phyloP scores from a whole-genome alignment of 2,329 filamentous ascomycete genomes.

The Verticillium dahliae region DNA sequence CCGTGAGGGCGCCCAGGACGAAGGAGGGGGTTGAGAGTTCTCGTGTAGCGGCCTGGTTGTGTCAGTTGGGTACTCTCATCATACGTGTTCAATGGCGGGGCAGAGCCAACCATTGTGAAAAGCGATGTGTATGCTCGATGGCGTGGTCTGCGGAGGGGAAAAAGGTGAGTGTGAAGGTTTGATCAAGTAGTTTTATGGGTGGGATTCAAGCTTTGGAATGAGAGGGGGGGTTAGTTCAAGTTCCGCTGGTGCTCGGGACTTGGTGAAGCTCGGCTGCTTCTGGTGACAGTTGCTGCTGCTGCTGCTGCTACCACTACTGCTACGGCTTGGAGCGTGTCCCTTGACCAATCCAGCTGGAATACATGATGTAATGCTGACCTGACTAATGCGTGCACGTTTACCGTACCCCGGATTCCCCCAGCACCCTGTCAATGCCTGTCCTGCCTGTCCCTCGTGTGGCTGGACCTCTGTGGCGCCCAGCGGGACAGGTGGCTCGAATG shows the following conservation, averaged over 20 bases:
- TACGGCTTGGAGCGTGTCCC: conserved; percentile 1
- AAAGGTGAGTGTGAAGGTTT: not conserved
- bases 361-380: conserved; percentile 9
- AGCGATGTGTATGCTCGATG: not conserved
- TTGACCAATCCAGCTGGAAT: not conserved
- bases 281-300: too few relatives aligned
- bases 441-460: not conserved
- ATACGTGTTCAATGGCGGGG: not conserved
- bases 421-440: not conserved
- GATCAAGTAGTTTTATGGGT: not conserved
- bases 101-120: conserved; percentile 5
- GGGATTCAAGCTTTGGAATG: not conserved
- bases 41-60: conserved; percentile 14
- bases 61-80: conserved; percentile 4
- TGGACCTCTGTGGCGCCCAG: not conserved
- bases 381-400: conserved; percentile 5
- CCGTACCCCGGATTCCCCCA: conserved; percentile 5
- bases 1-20: conserved; percentile 74
- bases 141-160: too few relatives aligned
- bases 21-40: conserved; percentile 60
- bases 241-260: not conserved
- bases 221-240: not conserved
- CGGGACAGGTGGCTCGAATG: conserved; percentile 15
- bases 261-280: too few relatives aligned
- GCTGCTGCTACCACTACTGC: not conserved